Percentiles rank a stretch among this genome's conserved stretches.
These are phyloP conservation scores for Scorias spongiosa DNA, from an alignment of 2,329 filamentous ascomycete genomes.

Conservation along the genomic window DNA sequence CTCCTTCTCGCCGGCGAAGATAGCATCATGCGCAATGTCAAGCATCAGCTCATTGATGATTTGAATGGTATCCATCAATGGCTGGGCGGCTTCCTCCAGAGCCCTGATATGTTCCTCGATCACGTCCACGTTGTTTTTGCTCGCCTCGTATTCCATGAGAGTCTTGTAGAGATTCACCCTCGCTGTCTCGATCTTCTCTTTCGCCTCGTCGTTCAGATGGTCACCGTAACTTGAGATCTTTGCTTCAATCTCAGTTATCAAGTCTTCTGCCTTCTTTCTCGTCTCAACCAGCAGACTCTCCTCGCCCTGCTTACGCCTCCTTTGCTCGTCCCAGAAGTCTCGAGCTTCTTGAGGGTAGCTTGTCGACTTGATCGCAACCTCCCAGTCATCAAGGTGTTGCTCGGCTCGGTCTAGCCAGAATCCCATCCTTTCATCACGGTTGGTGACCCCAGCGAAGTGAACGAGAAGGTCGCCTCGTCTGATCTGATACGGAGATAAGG, in stretches of 20 bases:
- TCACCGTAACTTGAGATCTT: slow-evolving; percentile 15
- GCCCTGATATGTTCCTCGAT: slow-evolving; percentile 9
- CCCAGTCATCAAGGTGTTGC: slow-evolving; percentile 24
- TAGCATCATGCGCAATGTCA: slow-evolving; percentile 20
- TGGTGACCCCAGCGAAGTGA: slow-evolving; percentile 26
- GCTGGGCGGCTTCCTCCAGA: slow-evolving; percentile 10
- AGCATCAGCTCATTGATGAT: slow-evolving; percentile 16
- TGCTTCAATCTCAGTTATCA: slow-evolving; percentile 12
- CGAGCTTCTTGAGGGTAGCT: slow-evolving; percentile 21
- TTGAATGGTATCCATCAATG: slow-evolving; percentile 11
- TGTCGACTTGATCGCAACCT: slow-evolving; percentile 22
- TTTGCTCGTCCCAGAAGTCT: slow-evolving; percentile 22
- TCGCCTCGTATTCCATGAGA: slow-evolving; percentile 8
- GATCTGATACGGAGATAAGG: slow-evolving; percentile 21
- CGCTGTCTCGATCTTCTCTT: slow-evolving; percentile 13
- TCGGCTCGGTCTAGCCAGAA: slow-evolving; percentile 25
- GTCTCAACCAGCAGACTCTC: slow-evolving; percentile 7
- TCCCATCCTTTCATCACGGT: slow-evolving; percentile 21
- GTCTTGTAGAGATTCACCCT: slow-evolving; percentile 13
- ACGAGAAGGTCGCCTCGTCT: slow-evolving; percentile 28
- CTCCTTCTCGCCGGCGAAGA: slow-evolving; percentile 21
- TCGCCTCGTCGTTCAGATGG: slow-evolving; percentile 12
- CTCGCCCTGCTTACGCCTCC: slow-evolving; percentile 10
- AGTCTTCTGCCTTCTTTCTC: slow-evolving; percentile 10
- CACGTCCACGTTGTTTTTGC: slow-evolving; percentile 7